These are phyloP conservation scores for Euphorbia celastroides DNA, from an alignment of 441 rosid genomes.

Conservation along the genomic window DNA sequence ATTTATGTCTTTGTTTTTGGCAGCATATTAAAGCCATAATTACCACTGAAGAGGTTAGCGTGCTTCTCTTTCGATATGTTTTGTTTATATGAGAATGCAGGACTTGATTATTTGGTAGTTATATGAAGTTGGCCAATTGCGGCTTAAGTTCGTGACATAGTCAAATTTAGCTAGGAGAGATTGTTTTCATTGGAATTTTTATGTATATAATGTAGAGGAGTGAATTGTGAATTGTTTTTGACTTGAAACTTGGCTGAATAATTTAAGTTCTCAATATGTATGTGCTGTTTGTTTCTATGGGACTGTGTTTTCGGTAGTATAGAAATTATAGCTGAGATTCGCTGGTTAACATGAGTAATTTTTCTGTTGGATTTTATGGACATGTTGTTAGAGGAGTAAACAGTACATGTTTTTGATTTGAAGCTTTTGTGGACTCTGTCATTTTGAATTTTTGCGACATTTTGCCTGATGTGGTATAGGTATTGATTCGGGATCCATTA, in stretches of 20 bases:
- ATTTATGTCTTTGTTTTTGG: constrained; percentile 7
- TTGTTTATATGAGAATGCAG: neutral
- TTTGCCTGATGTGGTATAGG: constrained; percentile 34
- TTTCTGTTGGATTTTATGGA: too few relatives aligned
- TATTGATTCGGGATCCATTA: constrained; percentile 74
- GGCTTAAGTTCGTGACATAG: neutral
- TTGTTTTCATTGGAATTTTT: neutral
- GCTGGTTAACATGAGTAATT: too few relatives aligned
- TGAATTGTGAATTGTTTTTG: neutral
- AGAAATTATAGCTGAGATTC: too few relatives aligned
- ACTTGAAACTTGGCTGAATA: neutral
- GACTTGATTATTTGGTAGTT: neutral
- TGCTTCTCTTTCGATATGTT: neutral
- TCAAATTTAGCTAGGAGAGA: neutral
- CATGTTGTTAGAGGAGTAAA: too few relatives aligned
- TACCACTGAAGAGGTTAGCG: constrained; percentile 84
- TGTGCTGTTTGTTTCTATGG: too few relatives aligned
- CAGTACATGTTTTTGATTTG: too few relatives aligned
- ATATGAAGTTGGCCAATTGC: neutral
- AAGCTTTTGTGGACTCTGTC: neutral
- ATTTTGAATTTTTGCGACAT: neutral
- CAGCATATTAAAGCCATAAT: constrained; percentile 98
- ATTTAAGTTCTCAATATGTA: neutral
- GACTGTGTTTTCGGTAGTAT: too few relatives aligned
- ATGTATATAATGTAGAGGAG: neutral